Evolutionary conservation across 306 rosid species (phyloP), one percentile per base, ranked within the genome.

Genomic region (Cicer chorassanicum): DNA sequence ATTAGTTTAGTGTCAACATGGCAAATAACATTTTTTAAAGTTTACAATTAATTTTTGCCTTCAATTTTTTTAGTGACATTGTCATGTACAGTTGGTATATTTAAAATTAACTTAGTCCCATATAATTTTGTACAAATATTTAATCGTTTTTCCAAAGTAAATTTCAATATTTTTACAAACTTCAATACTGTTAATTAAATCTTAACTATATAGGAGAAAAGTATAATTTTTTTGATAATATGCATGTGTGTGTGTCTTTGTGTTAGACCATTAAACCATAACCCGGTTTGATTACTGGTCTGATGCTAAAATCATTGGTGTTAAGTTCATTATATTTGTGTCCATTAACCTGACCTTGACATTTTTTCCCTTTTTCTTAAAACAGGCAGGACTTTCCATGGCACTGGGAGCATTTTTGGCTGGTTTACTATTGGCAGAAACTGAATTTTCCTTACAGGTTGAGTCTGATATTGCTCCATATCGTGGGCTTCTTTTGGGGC

Each of bases 401-500:
- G 99, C 99, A 48, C 62, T 95, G 79, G 99, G 99, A 82, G 99
- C 99, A 70, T 95, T 95, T 92, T 78, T 95, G 88, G 99, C 99
- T 66, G 99, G 98, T 80, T 85, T 95, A 71, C 91, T 95, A 15
- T 92, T 95, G 57, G 99, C 99, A 64, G 99, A 95, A 86, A 95
- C 99, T 71, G 99, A 92, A 84, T 95, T 95, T 85, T 95, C 99
- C 46, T 80, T 95, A 62, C 99, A 95, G 77, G 97, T 95, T 72
- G 98, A 95, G 78, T 95, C 99, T 44, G 99, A 95, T 79, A 95
- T 95, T 85, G 99, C 99, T 86, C 99, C 99, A 63, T 95, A 95
- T 73, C 99, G 98, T 82, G 98, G 99, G 78, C 99, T 95, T 83
- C 86, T 95, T 73, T 82, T 95, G 85, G 99, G 99, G 74, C 96